These are phyloP conservation scores for Berkeleyomyces basicola DNA, from an alignment of 2,329 filamentous ascomycete genomes.

Conservation along the genomic window DNA sequence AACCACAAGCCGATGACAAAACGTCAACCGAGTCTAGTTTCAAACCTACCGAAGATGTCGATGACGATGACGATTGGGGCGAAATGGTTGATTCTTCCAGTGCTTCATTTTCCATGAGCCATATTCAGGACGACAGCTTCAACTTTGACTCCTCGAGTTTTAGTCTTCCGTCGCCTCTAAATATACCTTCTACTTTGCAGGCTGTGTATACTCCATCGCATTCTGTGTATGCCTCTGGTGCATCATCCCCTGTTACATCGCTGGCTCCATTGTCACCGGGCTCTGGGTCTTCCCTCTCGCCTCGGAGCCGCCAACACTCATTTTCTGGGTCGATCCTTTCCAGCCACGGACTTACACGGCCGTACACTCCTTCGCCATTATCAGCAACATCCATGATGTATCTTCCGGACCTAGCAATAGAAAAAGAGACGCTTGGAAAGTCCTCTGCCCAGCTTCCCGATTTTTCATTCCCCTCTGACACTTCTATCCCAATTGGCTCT, in stretches of 20 bases:
- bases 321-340: constrained; percentile 2
- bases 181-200: constrained; percentile 7
- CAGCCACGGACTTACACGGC: background rate
- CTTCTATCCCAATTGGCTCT: background rate
- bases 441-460: background rate
- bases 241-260: constrained; percentile 8
- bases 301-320: background rate
- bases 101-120: background rate
- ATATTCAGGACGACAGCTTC: background rate
- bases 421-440: background rate
- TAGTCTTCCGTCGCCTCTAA: background rate
- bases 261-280: constrained; percentile 1
- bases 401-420: background rate
- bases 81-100: constrained; percentile 32
- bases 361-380: constrained; percentile 10
- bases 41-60: constrained; percentile 13
- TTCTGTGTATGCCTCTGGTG: constrained; percentile 6
- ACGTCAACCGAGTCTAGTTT: background rate
- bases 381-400: constrained; percentile 3
- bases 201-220: constrained; percentile 7
- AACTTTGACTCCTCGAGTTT: background rate
- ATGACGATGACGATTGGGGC: constrained; percentile 40
- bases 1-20: background rate
- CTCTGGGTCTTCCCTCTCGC: background rate
- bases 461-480: background rate